Conservation (phyloP, 768 basidiomycete genomes). For the Tulasnella sp. region DNA sequence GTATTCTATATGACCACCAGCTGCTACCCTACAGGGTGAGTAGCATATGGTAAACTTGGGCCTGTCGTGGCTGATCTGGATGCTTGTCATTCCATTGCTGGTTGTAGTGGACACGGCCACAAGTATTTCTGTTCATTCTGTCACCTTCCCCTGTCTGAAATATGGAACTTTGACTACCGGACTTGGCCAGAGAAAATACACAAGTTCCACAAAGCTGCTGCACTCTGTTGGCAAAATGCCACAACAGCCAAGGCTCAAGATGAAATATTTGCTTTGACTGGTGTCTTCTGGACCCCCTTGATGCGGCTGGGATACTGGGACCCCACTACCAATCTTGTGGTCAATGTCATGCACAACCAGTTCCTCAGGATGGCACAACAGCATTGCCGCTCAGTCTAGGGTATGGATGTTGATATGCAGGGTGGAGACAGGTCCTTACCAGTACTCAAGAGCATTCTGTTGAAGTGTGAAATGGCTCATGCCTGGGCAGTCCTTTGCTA, state of each 20-base stretch:
- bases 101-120: background rate
- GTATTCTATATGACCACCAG: conserved; percentile 22
- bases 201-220: background rate
- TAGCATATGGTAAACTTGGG: conserved; percentile 22
- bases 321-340: background rate
- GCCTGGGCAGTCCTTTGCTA: too few relatives aligned
- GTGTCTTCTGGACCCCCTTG: background rate
- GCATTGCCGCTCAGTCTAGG: background rate
- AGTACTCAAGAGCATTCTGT: too few relatives aligned
- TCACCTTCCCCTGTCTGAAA: background rate
- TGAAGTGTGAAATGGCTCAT: too few relatives aligned
- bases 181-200: background rate
- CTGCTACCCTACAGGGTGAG: conserved; percentile 19
- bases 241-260: background rate
- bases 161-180: background rate
- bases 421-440: background rate
- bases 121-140: background rate
- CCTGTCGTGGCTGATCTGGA: conserved; percentile 28
- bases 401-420: background rate
- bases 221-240: background rate
- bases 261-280: background rate
- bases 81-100: background rate
- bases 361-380: background rate
- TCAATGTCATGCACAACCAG: conserved; percentile 2
- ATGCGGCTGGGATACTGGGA: background rate